Percentiles rank a stretch among this genome's conserved stretches.
Evolutionary conservation across 2,329 filamentous ascomycete genomes (phyloP).

Genomic region (Furcasterigmium furcatum): DNA sequence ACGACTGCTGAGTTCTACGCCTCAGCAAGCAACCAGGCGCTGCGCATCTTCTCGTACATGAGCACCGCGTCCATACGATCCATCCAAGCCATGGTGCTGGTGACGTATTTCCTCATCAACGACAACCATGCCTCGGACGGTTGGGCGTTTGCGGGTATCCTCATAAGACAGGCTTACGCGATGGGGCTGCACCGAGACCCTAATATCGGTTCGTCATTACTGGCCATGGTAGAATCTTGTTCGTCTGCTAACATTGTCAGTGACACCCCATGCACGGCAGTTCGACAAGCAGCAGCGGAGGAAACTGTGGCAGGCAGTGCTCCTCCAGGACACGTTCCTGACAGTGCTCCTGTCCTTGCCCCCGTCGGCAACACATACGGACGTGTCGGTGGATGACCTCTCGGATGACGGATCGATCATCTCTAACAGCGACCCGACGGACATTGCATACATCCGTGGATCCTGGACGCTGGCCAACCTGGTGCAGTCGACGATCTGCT

Average conservation of each 20-base stretch:
- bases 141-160: conserved; percentile 76
- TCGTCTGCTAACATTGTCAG: conserved; percentile 28
- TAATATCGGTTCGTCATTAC: conserved; percentile 55
- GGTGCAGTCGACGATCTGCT: conserved; percentile 74
- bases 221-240: no score
- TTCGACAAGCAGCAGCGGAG: conserved; percentile 77
- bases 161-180: conserved; percentile 75
- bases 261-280: conserved; percentile 60
- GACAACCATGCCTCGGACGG: conserved; percentile 82
- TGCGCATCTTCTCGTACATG: conserved; percentile 73
- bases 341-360: conserved; percentile 76
- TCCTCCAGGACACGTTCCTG: conserved; percentile 78
- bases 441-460: conserved; percentile 69
- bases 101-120: conserved; percentile 81
- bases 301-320: conserved; percentile 79
- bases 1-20: conserved; percentile 80
- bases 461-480: conserved; percentile 79
- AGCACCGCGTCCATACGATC: conserved; percentile 71
- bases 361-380: conserved; percentile 74
- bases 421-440: conserved; percentile 59
- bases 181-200: conserved; percentile 80
- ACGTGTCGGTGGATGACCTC: conserved; percentile 73
- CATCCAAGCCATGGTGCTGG: conserved; percentile 76
- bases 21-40: conserved; percentile 73
- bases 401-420: conserved; percentile 58